Base-by-base conservation (phyloP, 305 asterid genomes). In the Nicotiana rustica region DNA sequence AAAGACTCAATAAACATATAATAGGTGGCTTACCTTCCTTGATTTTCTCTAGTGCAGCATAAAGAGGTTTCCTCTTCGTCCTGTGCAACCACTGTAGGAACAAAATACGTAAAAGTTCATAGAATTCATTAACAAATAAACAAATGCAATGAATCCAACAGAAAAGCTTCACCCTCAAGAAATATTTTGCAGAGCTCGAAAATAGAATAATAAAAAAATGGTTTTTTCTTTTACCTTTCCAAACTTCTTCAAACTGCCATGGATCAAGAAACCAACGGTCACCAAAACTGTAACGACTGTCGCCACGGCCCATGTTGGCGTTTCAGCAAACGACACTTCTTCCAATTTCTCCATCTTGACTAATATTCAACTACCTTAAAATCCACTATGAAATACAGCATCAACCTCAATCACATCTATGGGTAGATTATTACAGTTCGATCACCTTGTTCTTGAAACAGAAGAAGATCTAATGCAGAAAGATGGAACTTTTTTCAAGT, bases 231-330 rank as follows among this genome's bases (percentile, higher is more conserved):
- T 62, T 57, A 91, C 99, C 91, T 90, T 89, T 68, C 93, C 96
- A 81, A 90, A 88, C 82, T 85, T 93, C 86, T 85, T 90, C 90
- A 95, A 82, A 78, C 91, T 88, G 60, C 90, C 90, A 86, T 95
- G 93, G 83, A 95, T 89, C 83, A 88, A 81, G 80, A 91, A 86
- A 36, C 99, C 97, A 82, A 86, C 78, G 79, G 67, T 35, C 61
- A 96, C 95, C 92, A 93, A 81, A 76, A 92, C 82, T 38, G 91
- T 79, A 57, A 91, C 81, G 49, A 96, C 93, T 4, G 98, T 90
- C 65, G 94, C 96, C 64, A 96, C 94, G 2, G 96, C 97, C 97
- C 97, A 94, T 17, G 97, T 89, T 17, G 98, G 99, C 36, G 99
- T 94, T 87, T 88, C 94, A 44, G 92, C 84, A 85, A 94, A 84